Base-by-base conservation (phyloP, 1,284 basidiomycete genomes). In the Kwoniella shivajii region DNA sequence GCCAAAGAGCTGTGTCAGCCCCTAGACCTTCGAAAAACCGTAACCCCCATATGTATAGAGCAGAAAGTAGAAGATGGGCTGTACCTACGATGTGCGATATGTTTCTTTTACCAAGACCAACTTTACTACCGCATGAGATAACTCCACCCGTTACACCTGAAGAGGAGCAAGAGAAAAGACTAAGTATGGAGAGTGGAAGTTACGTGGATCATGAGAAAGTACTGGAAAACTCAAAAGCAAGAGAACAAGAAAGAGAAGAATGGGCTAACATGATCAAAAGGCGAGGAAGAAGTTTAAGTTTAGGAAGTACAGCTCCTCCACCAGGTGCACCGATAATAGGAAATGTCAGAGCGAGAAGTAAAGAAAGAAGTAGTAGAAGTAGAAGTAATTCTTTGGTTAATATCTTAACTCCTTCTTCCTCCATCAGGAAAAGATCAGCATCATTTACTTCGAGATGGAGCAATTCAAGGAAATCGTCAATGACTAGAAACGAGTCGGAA, bases 31-130 rank as follows among this genome's bases (percentile, higher is more conserved):
- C 9, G 38, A 56, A 6, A 45, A 43, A 7, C 45, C 34, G 3
- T 24, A 44, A 50, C 10, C 57, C 54, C 7, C 52, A 59, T 37
- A 45, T 42, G 31, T 37, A 52, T 27, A 33, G 26, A 34, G 43
- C 42, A 36, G 63, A 54, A 43, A 52, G 49, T 38, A 56, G 61
- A 37, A 57, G 62, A 47, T 68, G 69, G 68, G 53, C 55, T 0
- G 64, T 64, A 29, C 56, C 60, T 20, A 71, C 69, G 9, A 56
- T 72, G 57, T 74, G 74, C 57, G 74, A 75, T 47, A 63, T 69
- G 49, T 60, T 73, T 38, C 64, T 73, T 18, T 60, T 73, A 38
- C 73, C 74, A 16, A 61, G 64, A 22, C 74, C 74, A 1, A 57
- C 64, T 11, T 60, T 76, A 44, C 60, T 67, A 24, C 65, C 74